These are phyloP conservation scores for Cinnamomum chago DNA, from an alignment of 164 flowering plant species.

Conservation along the genomic window DNA sequence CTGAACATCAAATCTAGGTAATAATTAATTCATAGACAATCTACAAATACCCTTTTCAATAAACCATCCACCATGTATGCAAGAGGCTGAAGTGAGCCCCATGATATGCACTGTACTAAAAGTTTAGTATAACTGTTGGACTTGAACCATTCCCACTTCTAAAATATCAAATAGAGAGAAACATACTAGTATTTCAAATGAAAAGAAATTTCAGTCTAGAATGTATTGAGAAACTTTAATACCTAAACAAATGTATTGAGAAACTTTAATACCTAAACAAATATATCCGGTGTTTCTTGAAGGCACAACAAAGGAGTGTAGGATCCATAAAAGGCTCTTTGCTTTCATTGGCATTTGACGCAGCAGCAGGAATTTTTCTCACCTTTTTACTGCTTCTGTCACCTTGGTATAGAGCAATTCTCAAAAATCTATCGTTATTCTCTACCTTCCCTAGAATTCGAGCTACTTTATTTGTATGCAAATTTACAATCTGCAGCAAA, in stretches of 20 bases:
- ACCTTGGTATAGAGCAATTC: conserved; percentile 92
- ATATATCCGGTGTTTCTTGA: conserved; percentile 93
- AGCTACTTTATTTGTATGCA: conserved; percentile 88
- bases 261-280: conserved; percentile 61
- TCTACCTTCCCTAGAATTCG: conserved; percentile 98
- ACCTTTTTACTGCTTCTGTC: conserved; percentile 85
- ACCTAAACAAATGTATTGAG: conserved; percentile 82
- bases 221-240: background rate
- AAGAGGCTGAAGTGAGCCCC: too few relatives aligned
- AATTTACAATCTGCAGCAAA: conserved; percentile 60
- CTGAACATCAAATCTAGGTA: too few relatives aligned
- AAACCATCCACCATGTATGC: too few relatives aligned
- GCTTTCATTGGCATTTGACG: conserved; percentile 89
- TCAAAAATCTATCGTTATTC: conserved; percentile 90
- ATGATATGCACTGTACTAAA: too few relatives aligned
- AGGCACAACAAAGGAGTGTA: conserved; percentile 94
- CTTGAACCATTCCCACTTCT: background rate
- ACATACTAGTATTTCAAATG: background rate
- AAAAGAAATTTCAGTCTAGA: background rate
- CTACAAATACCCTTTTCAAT: too few relatives aligned
- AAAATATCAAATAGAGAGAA: background rate
- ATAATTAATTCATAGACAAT: too few relatives aligned
- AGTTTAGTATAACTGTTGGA: too few relatives aligned
- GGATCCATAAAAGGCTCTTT: conserved; percentile 93
- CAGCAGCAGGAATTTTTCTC: conserved; percentile 80